Base-by-base conservation (phyloP, 805 yeast genomes). In the Tetrapisispora fleetii region DNA sequence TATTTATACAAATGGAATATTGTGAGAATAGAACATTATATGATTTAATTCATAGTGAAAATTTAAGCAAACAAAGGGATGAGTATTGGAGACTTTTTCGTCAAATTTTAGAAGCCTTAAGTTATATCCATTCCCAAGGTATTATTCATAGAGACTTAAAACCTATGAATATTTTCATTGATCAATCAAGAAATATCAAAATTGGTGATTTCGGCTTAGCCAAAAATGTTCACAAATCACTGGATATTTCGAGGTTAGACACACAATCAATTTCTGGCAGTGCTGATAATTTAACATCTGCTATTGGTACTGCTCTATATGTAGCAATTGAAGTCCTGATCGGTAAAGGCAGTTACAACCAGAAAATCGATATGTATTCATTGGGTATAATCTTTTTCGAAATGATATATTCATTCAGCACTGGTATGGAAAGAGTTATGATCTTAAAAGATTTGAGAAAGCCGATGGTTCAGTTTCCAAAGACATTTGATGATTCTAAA, bases 151-250 rank as follows among this genome's bases (percentile, higher is more conserved):
- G 99, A 50, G 99, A 93, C 63, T 73, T 93, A 57, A 93, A 93
- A 63, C 98, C 99, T 1, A 85, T 86, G 76, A 93, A 93, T 63
- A 87, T 93, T 62, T 93, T 93, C 70, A 89, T 93, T 57, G 99
- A 93, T 65, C 85, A 84, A 54, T 78, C 85, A 1, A 81, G 85
- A 55, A 89, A 91, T 59, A 81, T 93, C 50, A 93, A 93, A 63
- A 83, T 93, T 39, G 99, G 99, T 59, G 99, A 93, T 63, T 93
- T 93, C 67, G 99, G 99, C 0, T 75, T 93, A 50, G 99, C 99
- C 0, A 89, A 90, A 55, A 90, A 83, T 60, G 89, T 86, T 1
- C 93, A 85, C 60, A 72, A 68, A 49, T 58, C 77, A 2, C 57
- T 63, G 3, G 67, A 66, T 28, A 53, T 65, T 22, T 50, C 67